Evolutionary conservation across 2,329 filamentous ascomycete species (phyloP), one percentile per base, ranked within the genome.

Genomic region (Cytospora piceae): DNA sequence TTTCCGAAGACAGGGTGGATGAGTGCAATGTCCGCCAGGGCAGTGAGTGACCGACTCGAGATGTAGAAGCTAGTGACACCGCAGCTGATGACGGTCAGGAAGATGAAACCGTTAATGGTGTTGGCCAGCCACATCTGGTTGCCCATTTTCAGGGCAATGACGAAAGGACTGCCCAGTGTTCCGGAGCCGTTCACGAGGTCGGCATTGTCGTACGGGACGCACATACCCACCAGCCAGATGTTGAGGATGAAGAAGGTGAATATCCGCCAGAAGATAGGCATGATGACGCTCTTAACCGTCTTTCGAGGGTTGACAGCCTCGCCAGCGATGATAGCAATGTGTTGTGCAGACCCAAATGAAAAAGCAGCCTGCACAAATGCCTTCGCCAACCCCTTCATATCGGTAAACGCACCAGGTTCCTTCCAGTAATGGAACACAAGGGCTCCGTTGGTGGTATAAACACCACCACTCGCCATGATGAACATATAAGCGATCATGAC

Each of bases 211-310:
- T 67, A 74, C 7, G 74, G 73, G 2, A 76, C 72, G 39, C 73
- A 75, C 74, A 76, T 75, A 5, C 74, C 75, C 11, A 77, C 74
- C 0, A 76, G 71, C 74, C 74, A 76, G 60, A 77, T 74, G 49
- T 75, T 75, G 9, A 76, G 68, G 17, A 76, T 71, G 58, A 75
- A 76, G 59, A 76, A 76, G 3, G 70, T 59, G 52, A 70, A 69
- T 64, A 76, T 76, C 54, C 74, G 73, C 72, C 72, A 75, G 61
- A 75, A 76, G 11, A 75, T 70, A 0, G 74, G 74, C 32, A 72
- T 70, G 4, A 76, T 69, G 1, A 73, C 74, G 7, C 70, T 72
- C 61, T 74, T 74, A 61, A 75, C 70, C 1, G 74, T 76, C 8
- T 65, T 66, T 24, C 74, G 68, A 0, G 74, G 74, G 14, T 74